Evolutionary conservation across 2,329 filamentous ascomycete genomes (phyloP), one percentile per base, ranked within the genome.

Genomic region (Aspergillus sergii): DNA sequence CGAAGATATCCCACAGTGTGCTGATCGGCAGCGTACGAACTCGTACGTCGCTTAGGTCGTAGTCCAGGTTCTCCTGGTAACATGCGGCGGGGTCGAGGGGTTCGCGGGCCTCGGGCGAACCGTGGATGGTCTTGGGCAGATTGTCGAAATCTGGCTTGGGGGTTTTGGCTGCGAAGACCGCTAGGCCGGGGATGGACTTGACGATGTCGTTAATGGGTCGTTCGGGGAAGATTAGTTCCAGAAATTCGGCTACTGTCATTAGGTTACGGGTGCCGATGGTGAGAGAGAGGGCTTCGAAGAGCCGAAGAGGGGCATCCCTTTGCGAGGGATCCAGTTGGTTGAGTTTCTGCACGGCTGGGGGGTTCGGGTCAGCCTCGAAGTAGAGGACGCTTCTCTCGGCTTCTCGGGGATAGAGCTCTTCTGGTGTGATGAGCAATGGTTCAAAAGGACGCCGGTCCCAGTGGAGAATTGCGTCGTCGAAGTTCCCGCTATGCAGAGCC

Each of bases 401-500:
- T 7, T 67, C 64, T 4, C 84, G 80, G 1, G 92, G 92, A 74
- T 84, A 92, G 70, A 92, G 89, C 67, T 96, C 93, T 0, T 84
- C 71, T 0, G 76, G 58, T 5, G 80, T 64, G 3, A 86, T 84
- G 28, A 80, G 76, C 19, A 97, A 80, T 0, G 92, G 91, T 70
- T 96, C 92, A 70, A 87, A 88, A 2, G 81, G 78, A 19, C 93
- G 88, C 1, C 85, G 83, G 75, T 96, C 92, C 87, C 89, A 94
- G 30, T 82, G 70, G 4, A 94, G 75, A 1, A 83, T 69, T 0
- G 87, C 85, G 1, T 75, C 84, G 80, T 57, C 78, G 74, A 69
- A 84, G 81, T 66, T 69, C 14, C 67, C 68, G 2, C 65, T 68
- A 9, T 59, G 54, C 19, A 64, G 53, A 26, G 66, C 60, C 19